phyloP scores from a whole-genome alignment of 495 filamentous ascomycete species.

The Massariosphaeria phaeospora region DNA sequence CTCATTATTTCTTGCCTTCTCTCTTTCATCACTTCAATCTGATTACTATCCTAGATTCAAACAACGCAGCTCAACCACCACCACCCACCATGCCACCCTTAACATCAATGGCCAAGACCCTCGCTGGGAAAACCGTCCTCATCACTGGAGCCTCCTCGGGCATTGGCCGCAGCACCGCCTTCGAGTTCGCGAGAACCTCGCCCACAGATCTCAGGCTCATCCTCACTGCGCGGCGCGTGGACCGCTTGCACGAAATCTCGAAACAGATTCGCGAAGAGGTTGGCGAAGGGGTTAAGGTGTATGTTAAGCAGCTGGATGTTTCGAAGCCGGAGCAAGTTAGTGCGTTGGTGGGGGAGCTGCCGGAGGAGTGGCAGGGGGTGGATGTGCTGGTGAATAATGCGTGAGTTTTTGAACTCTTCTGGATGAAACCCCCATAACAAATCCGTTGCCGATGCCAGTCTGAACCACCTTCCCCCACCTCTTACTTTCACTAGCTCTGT shows the following conservation, averaged over 20 bases:
- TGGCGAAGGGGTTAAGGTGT: slow-evolving; percentile 73
- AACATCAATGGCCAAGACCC: slow-evolving; percentile 69
- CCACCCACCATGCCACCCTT: slow-evolving; percentile 29
- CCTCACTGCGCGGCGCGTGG: slow-evolving; percentile 77
- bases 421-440: no score
- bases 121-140: slow-evolving; percentile 87
- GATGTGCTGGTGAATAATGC: slow-evolving; percentile 96
- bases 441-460: no score
- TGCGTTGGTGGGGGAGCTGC: slow-evolving; percentile 67
- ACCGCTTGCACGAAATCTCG: slow-evolving; percentile 67
- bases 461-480: no score
- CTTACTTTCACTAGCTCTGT: no score
- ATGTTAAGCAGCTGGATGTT: slow-evolving; percentile 79
- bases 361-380: slow-evolving; percentile 77
- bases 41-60: neutral
- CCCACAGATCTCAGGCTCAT: slow-evolving; percentile 78
- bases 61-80: neutral
- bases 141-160: slow-evolving; percentile 92
- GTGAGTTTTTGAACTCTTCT: slow-evolving; percentile 49
- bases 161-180: slow-evolving; percentile 78
- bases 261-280: slow-evolving; percentile 70
- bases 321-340: slow-evolving; percentile 73
- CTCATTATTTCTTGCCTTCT: no score
- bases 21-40: neutral
- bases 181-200: slow-evolving; percentile 85